These are phyloP conservation scores for Ophiostoma sp. DNA, from an alignment of 2,329 filamentous ascomycete species.

Conservation along the genomic window DNA sequence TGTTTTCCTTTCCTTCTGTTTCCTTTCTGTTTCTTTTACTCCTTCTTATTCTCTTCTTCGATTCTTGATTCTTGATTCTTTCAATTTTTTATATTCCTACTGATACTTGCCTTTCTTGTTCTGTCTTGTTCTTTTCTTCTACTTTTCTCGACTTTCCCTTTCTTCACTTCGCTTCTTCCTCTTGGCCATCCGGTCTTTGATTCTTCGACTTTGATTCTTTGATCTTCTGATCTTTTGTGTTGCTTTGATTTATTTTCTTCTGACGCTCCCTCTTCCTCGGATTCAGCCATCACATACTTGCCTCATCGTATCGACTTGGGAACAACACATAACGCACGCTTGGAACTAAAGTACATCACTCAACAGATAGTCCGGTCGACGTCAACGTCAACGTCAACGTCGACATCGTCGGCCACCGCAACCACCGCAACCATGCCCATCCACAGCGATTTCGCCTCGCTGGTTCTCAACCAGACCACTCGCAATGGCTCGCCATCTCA, in stretches of 20 bases:
- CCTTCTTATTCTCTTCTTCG: slow-evolving; percentile 9
- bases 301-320: not conserved
- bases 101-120: not conserved
- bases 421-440: not conserved
- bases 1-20: not conserved
- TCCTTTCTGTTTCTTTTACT: not conserved
- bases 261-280: not conserved
- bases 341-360: no score
- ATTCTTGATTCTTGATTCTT: not conserved
- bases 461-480: not conserved
- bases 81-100: not conserved
- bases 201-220: not conserved
- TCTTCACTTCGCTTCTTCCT: not conserved
- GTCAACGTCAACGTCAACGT: not conserved
- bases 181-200: not conserved
- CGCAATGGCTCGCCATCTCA: not conserved
- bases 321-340: no score
- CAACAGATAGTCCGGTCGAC: no score
- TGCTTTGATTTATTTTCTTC: not conserved
- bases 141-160: not conserved
- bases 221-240: not conserved
- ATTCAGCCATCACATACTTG: not conserved
- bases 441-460: not conserved
- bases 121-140: not conserved
- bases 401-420: not conserved